A percentile compares a stretch with the other conserved stretches of the same genome.
Conservation (phyloP, 495 filamentous ascomycete genomes). For the Astrothelium macrocarpum region DNA sequence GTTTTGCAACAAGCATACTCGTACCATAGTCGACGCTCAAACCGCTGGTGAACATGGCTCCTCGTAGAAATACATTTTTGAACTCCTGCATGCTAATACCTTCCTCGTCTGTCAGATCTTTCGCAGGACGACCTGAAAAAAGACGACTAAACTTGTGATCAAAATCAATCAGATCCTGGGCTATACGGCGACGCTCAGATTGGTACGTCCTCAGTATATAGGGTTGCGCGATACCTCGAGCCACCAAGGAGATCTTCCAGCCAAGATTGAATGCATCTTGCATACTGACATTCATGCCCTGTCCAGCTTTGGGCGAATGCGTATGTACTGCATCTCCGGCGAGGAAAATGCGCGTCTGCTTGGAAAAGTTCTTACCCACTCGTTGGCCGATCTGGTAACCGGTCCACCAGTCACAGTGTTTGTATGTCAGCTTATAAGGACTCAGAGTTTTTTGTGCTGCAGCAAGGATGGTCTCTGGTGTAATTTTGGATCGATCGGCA, state of each 20-base stretch:
- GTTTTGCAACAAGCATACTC: slow-evolving; percentile 27
- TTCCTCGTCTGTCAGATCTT: slow-evolving; percentile 52
- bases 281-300: slow-evolving; percentile 38
- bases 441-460: slow-evolving; percentile 49
- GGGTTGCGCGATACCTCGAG: slow-evolving; percentile 47
- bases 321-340: slow-evolving; percentile 54
- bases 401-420: slow-evolving; percentile 60
- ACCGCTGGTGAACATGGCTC: slow-evolving; percentile 26
- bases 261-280: slow-evolving; percentile 53
- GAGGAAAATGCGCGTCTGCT: slow-evolving; percentile 55
- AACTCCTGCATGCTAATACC: slow-evolving; percentile 45
- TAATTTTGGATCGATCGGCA: slow-evolving; percentile 48
- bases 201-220: slow-evolving; percentile 59
- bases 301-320: slow-evolving; percentile 53
- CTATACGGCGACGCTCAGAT: slow-evolving; percentile 56
- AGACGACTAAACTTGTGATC: slow-evolving; percentile 45
- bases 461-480: slow-evolving; percentile 46
- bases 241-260: slow-evolving; percentile 64
- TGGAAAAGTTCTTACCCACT: slow-evolving; percentile 55
- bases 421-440: slow-evolving; percentile 52
- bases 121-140: slow-evolving; percentile 28
- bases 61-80: slow-evolving; percentile 33
- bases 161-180: slow-evolving; percentile 64
- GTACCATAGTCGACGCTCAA: slow-evolving; percentile 28
- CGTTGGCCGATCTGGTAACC: slow-evolving; percentile 61